Percentiles rank a stretch among this genome's conserved stretches.
Evolutionary conservation across 2,329 filamentous ascomycete genomes (phyloP).

Genomic region (Sclerotinia minor): DNA sequence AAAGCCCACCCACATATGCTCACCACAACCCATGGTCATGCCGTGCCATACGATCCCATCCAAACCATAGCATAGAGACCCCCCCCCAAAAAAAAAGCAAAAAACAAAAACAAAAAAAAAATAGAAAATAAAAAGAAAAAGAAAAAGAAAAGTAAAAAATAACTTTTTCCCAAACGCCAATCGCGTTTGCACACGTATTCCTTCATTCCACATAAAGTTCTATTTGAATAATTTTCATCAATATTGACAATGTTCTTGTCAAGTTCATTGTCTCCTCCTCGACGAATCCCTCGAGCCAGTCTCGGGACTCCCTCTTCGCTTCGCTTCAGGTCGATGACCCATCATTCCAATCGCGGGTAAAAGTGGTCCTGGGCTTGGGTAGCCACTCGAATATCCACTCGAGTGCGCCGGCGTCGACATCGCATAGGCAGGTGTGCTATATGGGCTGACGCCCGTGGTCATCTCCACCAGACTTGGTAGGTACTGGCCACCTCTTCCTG

Average conservation of each 20-base stretch:
- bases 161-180: slow-evolving; percentile 14
- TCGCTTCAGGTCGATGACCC: slow-evolving; percentile 43
- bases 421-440: slow-evolving; percentile 58
- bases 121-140: neutral
- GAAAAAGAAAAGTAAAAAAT: neutral
- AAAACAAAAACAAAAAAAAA: neutral
- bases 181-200: slow-evolving; percentile 15
- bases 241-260: neutral
- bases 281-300: slow-evolving; percentile 48
- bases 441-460: slow-evolving; percentile 63
- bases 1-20: slow-evolving; percentile 19
- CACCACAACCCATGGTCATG: slow-evolving; percentile 5
- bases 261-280: slow-evolving; percentile 46
- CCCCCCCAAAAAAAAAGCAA: too few species aligned
- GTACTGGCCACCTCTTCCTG: slow-evolving; percentile 40
- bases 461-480: slow-evolving; percentile 64
- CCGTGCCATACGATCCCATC: neutral
- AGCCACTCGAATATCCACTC: slow-evolving; percentile 29
- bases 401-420: slow-evolving; percentile 38
- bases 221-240: neutral
- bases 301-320: slow-evolving; percentile 56
- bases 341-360: slow-evolving; percentile 40
- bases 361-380: slow-evolving; percentile 47
- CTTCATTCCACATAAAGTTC: neutral
- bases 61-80: neutral